phyloP scores from a whole-genome alignment of 805 yeast species.

The Maudiozyma turicensis region DNA sequence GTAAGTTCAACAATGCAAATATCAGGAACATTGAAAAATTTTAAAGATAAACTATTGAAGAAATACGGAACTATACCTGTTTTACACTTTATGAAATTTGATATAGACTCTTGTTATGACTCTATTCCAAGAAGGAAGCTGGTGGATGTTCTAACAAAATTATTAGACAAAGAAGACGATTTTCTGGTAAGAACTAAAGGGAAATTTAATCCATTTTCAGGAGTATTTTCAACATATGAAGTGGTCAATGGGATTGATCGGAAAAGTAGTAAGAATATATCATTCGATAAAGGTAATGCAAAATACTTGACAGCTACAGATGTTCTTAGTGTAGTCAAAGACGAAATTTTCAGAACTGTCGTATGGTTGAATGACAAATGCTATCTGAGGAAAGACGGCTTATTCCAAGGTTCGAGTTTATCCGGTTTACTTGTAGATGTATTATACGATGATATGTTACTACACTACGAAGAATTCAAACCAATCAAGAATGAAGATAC shows the following conservation, averaged over 20 bases:
- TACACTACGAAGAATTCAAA: conserved; percentile 23
- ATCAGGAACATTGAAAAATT: conserved; percentile 31
- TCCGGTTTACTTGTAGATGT: conserved; percentile 70
- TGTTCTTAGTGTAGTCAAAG: conserved; percentile 35
- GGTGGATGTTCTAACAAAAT: conserved; percentile 24
- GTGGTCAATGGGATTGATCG: conserved; percentile 16
- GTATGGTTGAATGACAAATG: conserved; percentile 31
- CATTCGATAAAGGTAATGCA: conserved; percentile 29
- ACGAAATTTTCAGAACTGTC: conserved; percentile 46
- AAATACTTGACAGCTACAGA: conserved; percentile 34
- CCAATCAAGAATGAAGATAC: conserved; percentile 21
- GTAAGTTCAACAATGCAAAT: conserved; percentile 39
- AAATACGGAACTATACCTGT: conserved; percentile 24
- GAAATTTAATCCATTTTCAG: conserved; percentile 13
- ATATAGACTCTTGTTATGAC: conserved; percentile 70
- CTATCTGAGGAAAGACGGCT: conserved; percentile 50
- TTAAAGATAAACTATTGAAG: conserved; percentile 23
- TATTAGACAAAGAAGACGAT: conserved; percentile 11
- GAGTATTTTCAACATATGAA: conserved; percentile 6
- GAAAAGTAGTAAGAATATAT: conserved; percentile 8
- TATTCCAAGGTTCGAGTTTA: conserved; percentile 77
- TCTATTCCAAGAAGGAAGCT: conserved; percentile 44
- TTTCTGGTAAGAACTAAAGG: conserved; percentile 25
- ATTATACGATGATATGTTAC: conserved; percentile 54
- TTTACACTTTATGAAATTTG: conserved; percentile 57